Base-by-base conservation (phyloP, 2,329 filamentous ascomycete genomes). In the Sporothrix brunneoviolacea region DNA sequence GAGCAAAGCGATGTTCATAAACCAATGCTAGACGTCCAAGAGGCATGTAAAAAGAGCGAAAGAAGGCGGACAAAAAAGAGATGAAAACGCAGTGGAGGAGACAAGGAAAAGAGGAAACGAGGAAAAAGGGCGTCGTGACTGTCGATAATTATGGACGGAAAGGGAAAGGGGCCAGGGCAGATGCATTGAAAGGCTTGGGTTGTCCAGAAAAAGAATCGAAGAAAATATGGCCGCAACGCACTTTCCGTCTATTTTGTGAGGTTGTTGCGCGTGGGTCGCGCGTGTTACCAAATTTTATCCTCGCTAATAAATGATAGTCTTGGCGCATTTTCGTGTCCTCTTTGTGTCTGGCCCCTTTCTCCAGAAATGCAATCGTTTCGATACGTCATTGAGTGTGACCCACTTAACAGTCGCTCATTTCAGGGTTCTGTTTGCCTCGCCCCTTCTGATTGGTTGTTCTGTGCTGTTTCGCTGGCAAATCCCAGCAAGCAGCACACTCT, bases 341-440 rank as follows among this genome's bases (percentile, higher is more conserved):
- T 35, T n/a, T n/a, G n/a, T n/a, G n/a, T n/a, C n/a, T n/a, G n/a
- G n/a, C n/a, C n/a, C n/a, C n/a, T n/a, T n/a, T n/a, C n/a, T n/a
- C n/a, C n/a, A n/a, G n/a, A n/a, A n/a, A n/a, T n/a, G n/a, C n/a
- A 16, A 15, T 27, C n/a, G 8, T 22, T 41, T 30, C 13, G 48
- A 24, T 50, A 50, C 48, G 48, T 50, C 48, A 50, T 50, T 44
- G n/a, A 13, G 18, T 15, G 18, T 8, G 41, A 12, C 41, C 48
- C 48, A 39, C 48, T 44, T 45, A n/a, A n/a, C n/a, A n/a, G 39
- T 19, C 16, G 32, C 8, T 3, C 40, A 30, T 8, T 24, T 18
- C 6, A 24, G 27, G 15, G 28, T 13, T 21, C 28, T 28, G 8
- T 21, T 15, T 16, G 3, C 6, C 5, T 22, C 8, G 18, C 41